Conservation (phyloP, 768 basidiomycete genomes). For the Chalciporus piperatus region DNA sequence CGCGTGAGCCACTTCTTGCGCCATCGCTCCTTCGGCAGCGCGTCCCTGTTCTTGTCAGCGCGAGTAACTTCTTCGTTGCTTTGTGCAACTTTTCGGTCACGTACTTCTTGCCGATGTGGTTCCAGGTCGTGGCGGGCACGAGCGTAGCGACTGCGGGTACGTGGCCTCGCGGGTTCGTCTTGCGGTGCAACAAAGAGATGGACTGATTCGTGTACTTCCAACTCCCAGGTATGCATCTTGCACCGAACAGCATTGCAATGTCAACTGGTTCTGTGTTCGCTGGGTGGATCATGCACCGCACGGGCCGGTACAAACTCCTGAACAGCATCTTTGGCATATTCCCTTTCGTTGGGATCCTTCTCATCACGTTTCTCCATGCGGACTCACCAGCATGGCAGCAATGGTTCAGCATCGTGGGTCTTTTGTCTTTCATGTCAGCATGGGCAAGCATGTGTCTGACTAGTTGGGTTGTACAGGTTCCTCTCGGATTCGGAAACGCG, state of each 20-base stretch:
- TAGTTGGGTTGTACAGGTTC: slow-evolving; percentile 2
- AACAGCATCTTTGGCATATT: slow-evolving; percentile 11
- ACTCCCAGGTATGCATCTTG: slow-evolving; percentile 10
- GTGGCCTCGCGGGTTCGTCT: not conserved
- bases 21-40: slow-evolving; percentile 6
- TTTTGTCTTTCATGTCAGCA: not conserved
- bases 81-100: slow-evolving; percentile 14
- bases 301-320: slow-evolving; percentile 9
- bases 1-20: slow-evolving; percentile 11
- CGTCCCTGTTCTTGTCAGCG: slow-evolving; percentile 5
- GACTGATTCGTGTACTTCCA: not conserved
- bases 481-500: slow-evolving; percentile 15
- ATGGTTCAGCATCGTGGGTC: slow-evolving; percentile 10
- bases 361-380: slow-evolving; percentile 8
- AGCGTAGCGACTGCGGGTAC: slow-evolving; percentile 11
- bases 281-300: slow-evolving; percentile 13
- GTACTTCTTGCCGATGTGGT: slow-evolving; percentile 17
- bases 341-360: slow-evolving; percentile 9
- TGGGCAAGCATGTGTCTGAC: not conserved
- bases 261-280: slow-evolving; percentile 8
- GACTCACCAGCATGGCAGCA: slow-evolving; percentile 4
- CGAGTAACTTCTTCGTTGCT: slow-evolving; percentile 8
- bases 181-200: not conserved
- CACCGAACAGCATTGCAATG: slow-evolving; percentile 15
- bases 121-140: slow-evolving; percentile 11